Conservation (phyloP, 176 grass and related monocot species). For the Triticum aestivum region DNA sequence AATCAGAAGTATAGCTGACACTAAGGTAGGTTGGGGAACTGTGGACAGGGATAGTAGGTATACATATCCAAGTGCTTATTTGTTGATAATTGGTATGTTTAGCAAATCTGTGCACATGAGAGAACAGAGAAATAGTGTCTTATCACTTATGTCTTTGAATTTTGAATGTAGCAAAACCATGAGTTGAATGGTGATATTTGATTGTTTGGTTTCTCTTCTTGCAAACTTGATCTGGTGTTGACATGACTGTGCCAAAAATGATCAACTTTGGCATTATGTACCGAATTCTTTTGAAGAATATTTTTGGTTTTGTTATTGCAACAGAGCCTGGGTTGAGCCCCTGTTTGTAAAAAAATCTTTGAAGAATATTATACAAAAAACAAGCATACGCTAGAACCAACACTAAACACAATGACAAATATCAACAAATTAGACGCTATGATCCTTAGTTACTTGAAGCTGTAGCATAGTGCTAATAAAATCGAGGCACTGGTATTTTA, state of each 20-base stretch:
- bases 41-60: neutral
- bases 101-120: neutral
- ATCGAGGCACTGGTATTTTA: neutral
- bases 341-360: neutral
- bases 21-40: neutral
- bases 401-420: neutral
- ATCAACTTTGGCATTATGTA: neutral
- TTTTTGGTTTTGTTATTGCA: neutral
- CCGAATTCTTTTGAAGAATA: neutral
- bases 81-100: neutral
- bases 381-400: neutral
- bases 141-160: conserved; percentile 4
- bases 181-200: neutral
- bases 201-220: neutral
- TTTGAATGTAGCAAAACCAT: neutral
- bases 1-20: neutral
- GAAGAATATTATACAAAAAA: neutral
- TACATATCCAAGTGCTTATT: neutral
- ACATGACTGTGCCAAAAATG: neutral
- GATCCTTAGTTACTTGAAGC: neutral
- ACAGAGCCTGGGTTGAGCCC: neutral
- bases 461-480: neutral
- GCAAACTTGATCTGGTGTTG: neutral
- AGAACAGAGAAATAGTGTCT: neutral
- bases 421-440: neutral